A percentile compares a stretch with the other conserved stretches of the same genome.
These are phyloP conservation scores for Viola pubescens DNA, from an alignment of 441 rosid species.

Conservation along the genomic window DNA sequence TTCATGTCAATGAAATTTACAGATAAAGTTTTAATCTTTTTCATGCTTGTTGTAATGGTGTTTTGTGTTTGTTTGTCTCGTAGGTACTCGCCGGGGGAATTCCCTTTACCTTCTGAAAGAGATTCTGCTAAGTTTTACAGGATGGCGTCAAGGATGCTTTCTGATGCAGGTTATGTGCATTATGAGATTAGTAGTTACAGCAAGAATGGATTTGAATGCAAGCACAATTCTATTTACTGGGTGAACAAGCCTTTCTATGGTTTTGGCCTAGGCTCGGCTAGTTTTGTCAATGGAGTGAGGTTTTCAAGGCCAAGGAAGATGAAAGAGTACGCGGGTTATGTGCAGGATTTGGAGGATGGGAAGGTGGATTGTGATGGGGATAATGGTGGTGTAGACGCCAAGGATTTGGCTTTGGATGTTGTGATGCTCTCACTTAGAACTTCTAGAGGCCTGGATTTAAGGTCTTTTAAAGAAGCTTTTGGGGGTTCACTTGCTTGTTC, in stretches of 20 bases:
- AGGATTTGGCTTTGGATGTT: constrained; percentile 68
- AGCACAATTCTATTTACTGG: constrained; percentile 84
- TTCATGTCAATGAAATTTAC: neutral
- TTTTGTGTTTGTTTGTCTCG: constrained; percentile 12
- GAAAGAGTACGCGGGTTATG: constrained; percentile 56
- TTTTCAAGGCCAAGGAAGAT: constrained; percentile 83
- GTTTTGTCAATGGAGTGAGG: constrained; percentile 72
- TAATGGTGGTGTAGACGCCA: constrained; percentile 31
- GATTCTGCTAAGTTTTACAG: constrained; percentile 72
- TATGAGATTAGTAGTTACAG: constrained; percentile 85
- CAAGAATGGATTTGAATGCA: constrained; percentile 58
- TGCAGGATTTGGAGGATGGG: constrained; percentile 53
- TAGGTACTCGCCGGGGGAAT: constrained; percentile 82
- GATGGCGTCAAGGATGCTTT: constrained; percentile 61
- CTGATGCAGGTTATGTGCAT: constrained; percentile 57
- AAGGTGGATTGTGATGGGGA: constrained; percentile 26
- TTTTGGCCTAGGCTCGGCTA: constrained; percentile 91
- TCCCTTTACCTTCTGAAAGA: constrained; percentile 78
- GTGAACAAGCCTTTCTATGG: constrained; percentile 74
- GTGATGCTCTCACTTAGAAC: constrained; percentile 91
- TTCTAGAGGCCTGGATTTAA: constrained; percentile 65
- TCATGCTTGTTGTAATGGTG: neutral
- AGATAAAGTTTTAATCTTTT: neutral
- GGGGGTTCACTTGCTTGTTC: constrained; percentile 47
- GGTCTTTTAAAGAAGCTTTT: constrained; percentile 49